Evolutionary conservation across 805 yeast species (phyloP).

Genomic region (Pichia exigua): DNA sequence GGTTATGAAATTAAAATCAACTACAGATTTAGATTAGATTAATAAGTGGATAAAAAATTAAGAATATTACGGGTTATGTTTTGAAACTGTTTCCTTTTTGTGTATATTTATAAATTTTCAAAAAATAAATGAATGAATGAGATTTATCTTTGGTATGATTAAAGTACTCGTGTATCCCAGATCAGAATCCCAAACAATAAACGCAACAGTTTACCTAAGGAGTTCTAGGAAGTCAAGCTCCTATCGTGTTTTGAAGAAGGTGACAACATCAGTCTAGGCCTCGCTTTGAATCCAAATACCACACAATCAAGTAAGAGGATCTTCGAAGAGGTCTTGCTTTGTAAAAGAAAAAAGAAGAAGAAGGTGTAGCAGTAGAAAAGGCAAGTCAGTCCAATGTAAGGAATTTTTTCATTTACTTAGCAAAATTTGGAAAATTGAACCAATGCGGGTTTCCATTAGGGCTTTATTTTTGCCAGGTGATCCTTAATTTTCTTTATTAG

Average conservation of each 20-base stretch:
- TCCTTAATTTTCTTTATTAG: no score
- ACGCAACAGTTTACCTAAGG: constrained; percentile 2
- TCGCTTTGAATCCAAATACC: constrained; percentile 43
- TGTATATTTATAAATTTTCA: not conserved
- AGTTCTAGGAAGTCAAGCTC: constrained; percentile 3
- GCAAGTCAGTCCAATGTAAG: not conserved
- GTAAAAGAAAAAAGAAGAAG: not conserved
- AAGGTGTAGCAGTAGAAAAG: not conserved
- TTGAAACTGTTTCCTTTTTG: not conserved
- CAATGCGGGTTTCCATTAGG: no score
- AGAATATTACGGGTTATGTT: not conserved
- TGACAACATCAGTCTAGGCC: constrained; percentile 30
- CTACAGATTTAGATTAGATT: constrained; percentile 11
- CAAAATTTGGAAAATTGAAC: no score
- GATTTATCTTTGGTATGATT: not conserved
- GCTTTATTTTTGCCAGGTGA: no score
- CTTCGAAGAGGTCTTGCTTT: constrained; percentile 39
- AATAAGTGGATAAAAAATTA: not conserved
- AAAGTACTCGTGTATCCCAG: constrained; percentile 9
- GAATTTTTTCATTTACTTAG: not conserved
- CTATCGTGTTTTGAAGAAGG: not conserved
- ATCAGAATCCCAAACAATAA: constrained; percentile 3
- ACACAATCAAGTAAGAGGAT: constrained; percentile 32
- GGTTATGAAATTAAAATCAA: constrained; percentile 10
- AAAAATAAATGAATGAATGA: not conserved